phyloP scores from a whole-genome alignment of 2,329 filamentous ascomycete species.

The Ophiostoma sp. region DNA sequence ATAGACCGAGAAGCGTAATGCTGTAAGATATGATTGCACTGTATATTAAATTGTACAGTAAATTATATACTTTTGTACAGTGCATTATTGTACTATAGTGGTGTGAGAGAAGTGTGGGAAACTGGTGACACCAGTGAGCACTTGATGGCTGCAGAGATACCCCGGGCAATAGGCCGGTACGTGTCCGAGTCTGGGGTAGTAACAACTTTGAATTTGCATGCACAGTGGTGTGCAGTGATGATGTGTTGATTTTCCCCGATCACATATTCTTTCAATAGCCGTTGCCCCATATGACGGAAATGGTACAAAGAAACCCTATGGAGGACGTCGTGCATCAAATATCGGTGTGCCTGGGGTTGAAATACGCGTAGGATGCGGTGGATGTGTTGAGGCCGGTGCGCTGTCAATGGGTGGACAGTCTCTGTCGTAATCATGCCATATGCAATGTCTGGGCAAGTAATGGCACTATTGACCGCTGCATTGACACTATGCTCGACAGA shows the following conservation, averaged over 20 bases:
- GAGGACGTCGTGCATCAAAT: neutral
- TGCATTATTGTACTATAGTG: too few species aligned
- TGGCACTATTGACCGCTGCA: neutral
- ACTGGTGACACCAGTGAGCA: neutral
- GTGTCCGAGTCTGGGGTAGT: constrained; percentile 5
- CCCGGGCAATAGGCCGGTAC: constrained; percentile 9
- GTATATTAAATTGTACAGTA: neutral
- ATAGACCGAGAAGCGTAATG: neutral
- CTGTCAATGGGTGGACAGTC: neutral
- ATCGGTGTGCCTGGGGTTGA: constrained; percentile 11
- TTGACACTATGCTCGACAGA: constrained; percentile 3
- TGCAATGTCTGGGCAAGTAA: too few species aligned
- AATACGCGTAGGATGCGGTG: constrained; percentile 4
- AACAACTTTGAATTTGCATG: too few species aligned
- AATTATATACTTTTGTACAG: too few species aligned
- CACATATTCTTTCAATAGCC: neutral
- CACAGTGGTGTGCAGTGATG: too few species aligned
- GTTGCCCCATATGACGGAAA: neutral
- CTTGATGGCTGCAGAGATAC: neutral
- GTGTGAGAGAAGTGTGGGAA: too few species aligned
- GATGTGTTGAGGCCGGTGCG: neutral
- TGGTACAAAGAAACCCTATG: neutral
- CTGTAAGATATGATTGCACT: neutral
- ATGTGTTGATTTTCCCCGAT: too few species aligned
- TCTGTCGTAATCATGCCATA: neutral